Evolutionary conservation across 345 rosid species (phyloP), one percentile per base, ranked within the genome.

Genomic region (Odontarrhena argentea): DNA sequence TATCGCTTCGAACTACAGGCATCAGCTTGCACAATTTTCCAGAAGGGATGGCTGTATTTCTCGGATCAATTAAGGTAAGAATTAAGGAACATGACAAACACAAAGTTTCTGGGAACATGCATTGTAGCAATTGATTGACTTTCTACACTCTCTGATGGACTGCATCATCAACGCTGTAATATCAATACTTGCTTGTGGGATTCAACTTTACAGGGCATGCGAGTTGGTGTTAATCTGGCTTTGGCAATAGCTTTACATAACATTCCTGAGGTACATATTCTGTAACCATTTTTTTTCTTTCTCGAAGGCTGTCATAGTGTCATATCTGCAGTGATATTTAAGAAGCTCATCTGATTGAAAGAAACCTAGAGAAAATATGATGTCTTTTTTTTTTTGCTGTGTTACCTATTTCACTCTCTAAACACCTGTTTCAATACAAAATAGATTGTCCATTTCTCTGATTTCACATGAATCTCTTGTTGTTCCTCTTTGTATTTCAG

Each of bases 21-120:
- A 94, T 94, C 84, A 94, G 99, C 85, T 87, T 90, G 92, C 99
- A 94, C 77, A 94, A 94, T 78, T 85, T 94, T 71, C 99, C 97
- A 2, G 99, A 94, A 79, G 97, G 97, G 48, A 94, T 94, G 97
- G 97, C 99, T 0, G 97, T 94, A 55, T 94, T 94, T 77, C 97
- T 94, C 58, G 97, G 99, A 75, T 91, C 99, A 68, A 76, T 91
- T 26, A 94, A 91, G 99, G 99, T 90, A 80, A 56, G 43, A 3
- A 9, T 38, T n/a, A 30, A 22, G 48, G 22, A 55, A 47, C 65
- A 53, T 24, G 51, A 44, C 54, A 34, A 53, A 53, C 60, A n/a
- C 4, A 51, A 52, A 54, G 0, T 12, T 15, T 53, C 25, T 37
- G 11, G 36, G 63, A 60, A 2, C 28, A 59, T 44, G 36, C 26